Evolutionary conservation across 75 land plant species (phyloP).

Genomic region (Pinus albicaulis): DNA sequence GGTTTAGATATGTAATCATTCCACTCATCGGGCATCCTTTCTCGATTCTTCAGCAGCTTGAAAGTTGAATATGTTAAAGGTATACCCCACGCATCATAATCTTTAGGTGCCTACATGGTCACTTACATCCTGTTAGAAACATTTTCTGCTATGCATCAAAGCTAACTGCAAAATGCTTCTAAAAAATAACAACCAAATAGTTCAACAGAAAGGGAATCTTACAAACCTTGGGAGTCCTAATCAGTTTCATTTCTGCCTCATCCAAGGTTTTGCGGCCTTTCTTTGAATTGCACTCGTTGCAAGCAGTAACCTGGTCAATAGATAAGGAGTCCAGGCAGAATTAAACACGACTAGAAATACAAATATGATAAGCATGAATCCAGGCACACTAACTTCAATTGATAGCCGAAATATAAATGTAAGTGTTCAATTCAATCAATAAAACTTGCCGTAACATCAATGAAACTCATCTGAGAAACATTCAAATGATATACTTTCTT

Average conservation of each 20-base stretch:
- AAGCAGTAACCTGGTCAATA: constrained; percentile 70
- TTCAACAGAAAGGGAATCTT: background rate
- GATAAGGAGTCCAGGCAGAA: background rate
- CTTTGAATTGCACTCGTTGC: constrained; percentile 74
- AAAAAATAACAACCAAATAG: constrained; percentile 9
- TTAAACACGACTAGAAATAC: no score
- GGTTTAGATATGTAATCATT: constrained; percentile 38
- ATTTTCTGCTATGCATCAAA: background rate
- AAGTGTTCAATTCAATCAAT: background rate
- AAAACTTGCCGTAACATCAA: no score
- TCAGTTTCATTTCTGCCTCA: constrained; percentile 81
- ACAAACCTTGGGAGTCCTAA: constrained; percentile 65
- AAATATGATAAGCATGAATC: background rate
- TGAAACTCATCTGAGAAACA: constrained; percentile 1
- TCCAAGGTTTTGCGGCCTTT: constrained; percentile 83
- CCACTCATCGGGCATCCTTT: constrained; percentile 66
- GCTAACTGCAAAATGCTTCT: background rate
- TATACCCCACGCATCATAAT: constrained; percentile 48
- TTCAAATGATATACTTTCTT: background rate
- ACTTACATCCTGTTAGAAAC: constrained; percentile 5
- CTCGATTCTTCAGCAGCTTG: constrained; percentile 43
- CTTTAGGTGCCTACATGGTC: constrained; percentile 62
- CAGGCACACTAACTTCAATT: background rate
- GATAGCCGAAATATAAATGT: background rate
- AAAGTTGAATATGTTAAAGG: constrained; percentile 55